These are phyloP conservation scores for Cyberlindnera mississippiensis DNA, from an alignment of 805 yeast genomes.

Conservation along the genomic window DNA sequence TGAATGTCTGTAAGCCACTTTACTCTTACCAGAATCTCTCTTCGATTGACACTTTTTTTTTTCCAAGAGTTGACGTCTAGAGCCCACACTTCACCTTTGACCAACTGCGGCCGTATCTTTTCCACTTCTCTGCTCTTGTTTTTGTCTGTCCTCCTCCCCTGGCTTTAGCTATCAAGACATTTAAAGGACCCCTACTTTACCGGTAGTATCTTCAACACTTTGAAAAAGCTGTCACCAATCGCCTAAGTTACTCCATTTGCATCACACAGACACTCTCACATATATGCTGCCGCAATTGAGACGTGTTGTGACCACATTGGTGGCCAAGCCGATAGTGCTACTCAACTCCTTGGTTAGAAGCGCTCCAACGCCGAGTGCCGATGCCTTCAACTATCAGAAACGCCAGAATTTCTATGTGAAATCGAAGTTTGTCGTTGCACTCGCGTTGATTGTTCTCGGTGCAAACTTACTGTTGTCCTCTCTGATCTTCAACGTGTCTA, in stretches of 20 bases:
- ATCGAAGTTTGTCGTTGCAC: constrained; percentile 21
- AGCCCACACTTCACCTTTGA: no score
- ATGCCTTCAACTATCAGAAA: constrained; percentile 8
- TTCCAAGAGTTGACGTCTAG: no score
- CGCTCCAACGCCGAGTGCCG: constrained; percentile 2
- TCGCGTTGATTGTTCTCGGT: constrained; percentile 21
- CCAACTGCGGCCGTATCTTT: no score
- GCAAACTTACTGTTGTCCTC: constrained; percentile 21
- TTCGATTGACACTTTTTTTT: no score
- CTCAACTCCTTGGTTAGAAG: constrained; percentile 4
- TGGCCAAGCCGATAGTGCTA: constrained; percentile 6
- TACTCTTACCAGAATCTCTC: background rate
- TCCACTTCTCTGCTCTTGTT: no score
- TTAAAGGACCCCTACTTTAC: no score
- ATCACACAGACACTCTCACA: no score
- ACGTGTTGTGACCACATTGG: constrained; percentile 2
- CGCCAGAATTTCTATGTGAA: constrained; percentile 20
- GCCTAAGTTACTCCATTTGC: no score
- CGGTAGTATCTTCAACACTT: no score
- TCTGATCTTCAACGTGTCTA: constrained; percentile 19
- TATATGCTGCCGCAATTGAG: constrained; percentile 6
- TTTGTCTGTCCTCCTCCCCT: no score
- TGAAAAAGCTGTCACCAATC: no score
- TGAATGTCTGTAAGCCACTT: background rate
- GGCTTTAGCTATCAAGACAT: no score